Base-by-base conservation (phyloP, 495 filamentous ascomycete species). In the Penicillium longicatenatum region DNA sequence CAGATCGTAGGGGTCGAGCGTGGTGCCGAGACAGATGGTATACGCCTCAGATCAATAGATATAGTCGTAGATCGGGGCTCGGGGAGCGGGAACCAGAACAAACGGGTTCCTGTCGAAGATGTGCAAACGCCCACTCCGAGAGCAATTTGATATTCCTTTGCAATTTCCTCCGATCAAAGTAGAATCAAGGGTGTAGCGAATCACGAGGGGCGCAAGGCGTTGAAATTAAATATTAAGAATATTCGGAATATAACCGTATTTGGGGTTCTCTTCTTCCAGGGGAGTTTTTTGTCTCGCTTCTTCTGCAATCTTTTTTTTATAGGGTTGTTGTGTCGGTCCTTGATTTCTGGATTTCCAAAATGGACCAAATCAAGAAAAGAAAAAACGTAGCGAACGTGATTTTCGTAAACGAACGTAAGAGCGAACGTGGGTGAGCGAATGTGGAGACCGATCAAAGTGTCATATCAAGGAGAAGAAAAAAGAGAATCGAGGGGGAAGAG, bases 321-420 rank as follows among this genome's bases (percentile, higher is more conserved):
- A 35, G 9, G 10, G 10, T 35, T 35, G 9, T 35, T 35, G 31
- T 35, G 10, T 9, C 9, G 6, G 12, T 35, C 12, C 21, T 51
- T 37, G 35, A 58, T 50, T 33, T 53, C 12, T 20, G 49, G 39
- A 31, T 49, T 57, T 59, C 56, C 57, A 55, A 52, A 51, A 62
- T 50, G 51, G 37, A 26, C 60, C 24, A 48, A 59, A 65, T 62
- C 30, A 35, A 33, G 10, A 50, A 33, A 17, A 50, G 11, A 24
- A 37, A 47, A 59, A 66, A 61, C 66, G 71, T 78, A 78, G 75
- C 75, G 75, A 78, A 74, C 67, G 75, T 77, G 70, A 60, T 69
- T 67, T 61, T 72, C 69, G 67, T 73, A 71, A 78, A 75, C 75
- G 74, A 79, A 72, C 75, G 75, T 79, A 66, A 70, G 63, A 72